Evolutionary conservation across 768 basidiomycete genomes (phyloP).

Genomic region (Crassisporium funariophilum): DNA sequence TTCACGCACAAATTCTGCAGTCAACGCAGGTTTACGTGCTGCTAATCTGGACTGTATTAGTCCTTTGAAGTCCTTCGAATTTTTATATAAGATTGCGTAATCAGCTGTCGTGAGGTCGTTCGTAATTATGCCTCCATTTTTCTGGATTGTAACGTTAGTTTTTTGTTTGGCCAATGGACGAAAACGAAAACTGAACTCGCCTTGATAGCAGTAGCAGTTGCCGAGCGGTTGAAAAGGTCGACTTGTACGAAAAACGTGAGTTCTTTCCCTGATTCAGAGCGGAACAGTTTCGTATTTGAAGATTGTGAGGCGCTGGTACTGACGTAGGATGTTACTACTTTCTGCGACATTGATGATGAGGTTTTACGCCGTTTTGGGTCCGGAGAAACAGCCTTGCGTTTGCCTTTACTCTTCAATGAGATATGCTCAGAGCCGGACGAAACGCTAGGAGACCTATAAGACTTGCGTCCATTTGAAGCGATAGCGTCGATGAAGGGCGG

Average conservation of each 20-base stretch:
- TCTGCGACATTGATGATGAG: constrained; percentile 9
- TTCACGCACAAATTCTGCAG: constrained; percentile 53
- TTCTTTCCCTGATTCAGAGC: constrained; percentile 39
- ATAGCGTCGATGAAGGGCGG: too few species aligned
- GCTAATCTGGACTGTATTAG: constrained; percentile 38
- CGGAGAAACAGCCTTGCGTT: constrained; percentile 14
- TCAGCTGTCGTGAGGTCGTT: constrained; percentile 57
- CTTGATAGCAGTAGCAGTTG: constrained; percentile 59
- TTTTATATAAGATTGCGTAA: constrained; percentile 55
- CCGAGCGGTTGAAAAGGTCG: constrained; percentile 56
- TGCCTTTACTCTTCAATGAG: constrained; percentile 8
- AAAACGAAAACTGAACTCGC: constrained; percentile 33
- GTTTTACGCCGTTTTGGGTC: constrained; percentile 18
- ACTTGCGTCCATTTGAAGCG: too few species aligned
- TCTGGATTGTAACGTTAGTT: constrained; percentile 38
- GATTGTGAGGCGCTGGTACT: constrained; percentile 8
- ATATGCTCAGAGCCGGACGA: constrained; percentile 1
- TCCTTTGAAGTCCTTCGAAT: constrained; percentile 46
- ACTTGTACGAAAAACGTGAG: constrained; percentile 68
- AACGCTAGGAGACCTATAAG: neutral
- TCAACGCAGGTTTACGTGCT: constrained; percentile 49
- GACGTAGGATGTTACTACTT: constrained; percentile 2
- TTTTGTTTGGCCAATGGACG: neutral
- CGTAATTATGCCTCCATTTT: constrained; percentile 64
- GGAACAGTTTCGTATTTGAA: constrained; percentile 43